phyloP scores from a whole-genome alignment of 73 alveolate genomes.

The Halteria grandinella region DNA sequence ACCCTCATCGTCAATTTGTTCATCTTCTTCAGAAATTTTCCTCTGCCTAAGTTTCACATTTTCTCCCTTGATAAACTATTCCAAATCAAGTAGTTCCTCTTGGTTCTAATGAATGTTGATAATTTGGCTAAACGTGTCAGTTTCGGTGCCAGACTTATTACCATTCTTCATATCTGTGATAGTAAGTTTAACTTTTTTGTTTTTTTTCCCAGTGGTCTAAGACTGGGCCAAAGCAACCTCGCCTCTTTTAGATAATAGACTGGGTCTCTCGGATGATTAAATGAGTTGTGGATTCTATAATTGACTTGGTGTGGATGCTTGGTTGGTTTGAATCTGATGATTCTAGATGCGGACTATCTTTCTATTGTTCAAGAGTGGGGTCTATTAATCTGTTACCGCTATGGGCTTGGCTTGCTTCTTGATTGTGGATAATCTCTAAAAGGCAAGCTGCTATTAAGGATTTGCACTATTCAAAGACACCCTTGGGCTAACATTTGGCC shows the following conservation, averaged over 20 bases:
- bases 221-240: background rate
- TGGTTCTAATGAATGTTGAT: slow-evolving; percentile 12
- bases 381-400: too few species aligned
- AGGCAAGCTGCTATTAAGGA: background rate
- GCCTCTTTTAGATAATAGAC: too few species aligned
- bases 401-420: too few species aligned
- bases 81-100: slow-evolving; percentile 36
- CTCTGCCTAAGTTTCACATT: background rate
- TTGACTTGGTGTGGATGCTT: background rate
- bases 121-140: slow-evolving; percentile 22
- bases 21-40: background rate
- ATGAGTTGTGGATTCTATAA: background rate
- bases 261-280: too few species aligned
- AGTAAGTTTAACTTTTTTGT: background rate
- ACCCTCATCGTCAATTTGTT: background rate
- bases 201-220: background rate
- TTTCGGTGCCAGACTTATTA: background rate
- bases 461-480: background rate
- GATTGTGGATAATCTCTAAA: too few species aligned
- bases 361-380: too few species aligned
- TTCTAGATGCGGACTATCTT: too few species aligned
- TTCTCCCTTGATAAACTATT: background rate
- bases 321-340: too few species aligned
- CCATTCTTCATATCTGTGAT: background rate
- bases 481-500: background rate